phyloP scores from a whole-genome alignment of 768 basidiomycete genomes.

The Pleurotus giganteus region DNA sequence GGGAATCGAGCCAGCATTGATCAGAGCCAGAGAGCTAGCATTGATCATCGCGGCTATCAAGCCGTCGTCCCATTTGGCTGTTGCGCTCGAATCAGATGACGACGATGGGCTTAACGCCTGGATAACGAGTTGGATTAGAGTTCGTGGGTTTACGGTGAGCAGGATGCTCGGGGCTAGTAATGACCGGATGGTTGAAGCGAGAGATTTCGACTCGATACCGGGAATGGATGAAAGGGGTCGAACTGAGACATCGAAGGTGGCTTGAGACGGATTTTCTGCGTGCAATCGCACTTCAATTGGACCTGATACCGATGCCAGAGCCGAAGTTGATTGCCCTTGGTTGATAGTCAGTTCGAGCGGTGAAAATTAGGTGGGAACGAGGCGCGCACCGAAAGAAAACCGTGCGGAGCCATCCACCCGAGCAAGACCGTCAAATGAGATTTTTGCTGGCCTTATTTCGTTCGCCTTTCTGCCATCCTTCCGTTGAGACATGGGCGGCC shows the following conservation, averaged over 20 bases:
- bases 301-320: slow-evolving; percentile 73
- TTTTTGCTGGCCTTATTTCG: slow-evolving; percentile 34
- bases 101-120: slow-evolving; percentile 48
- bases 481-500: too few species aligned
- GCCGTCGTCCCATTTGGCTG: slow-evolving; percentile 35
- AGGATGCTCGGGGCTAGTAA: slow-evolving; percentile 61
- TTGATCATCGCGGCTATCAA: slow-evolving; percentile 69
- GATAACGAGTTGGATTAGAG: slow-evolving; percentile 74
- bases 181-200: slow-evolving; percentile 53
- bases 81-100: slow-evolving; percentile 19
- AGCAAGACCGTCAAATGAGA: slow-evolving; percentile 58
- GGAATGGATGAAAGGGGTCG: slow-evolving; percentile 70
- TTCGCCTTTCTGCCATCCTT: too few species aligned
- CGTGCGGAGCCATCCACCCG: slow-evolving; percentile 76
- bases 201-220: slow-evolving; percentile 64
- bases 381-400: slow-evolving; percentile 58
- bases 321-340: slow-evolving; percentile 34
- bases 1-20: slow-evolving; percentile 69
- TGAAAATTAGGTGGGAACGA: slow-evolving; percentile 4
- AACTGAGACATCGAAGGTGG: slow-evolving; percentile 72
- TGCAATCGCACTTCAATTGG: slow-evolving; percentile 75
- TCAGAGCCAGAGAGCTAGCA: slow-evolving; percentile 62
- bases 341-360: slow-evolving; percentile 6
- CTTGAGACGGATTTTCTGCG: slow-evolving; percentile 66
- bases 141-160: slow-evolving; percentile 67